A percentile compares a stretch with the other conserved stretches of the same genome.
Conservation (phyloP, 768 basidiomycete species). For the Wakefieldia striispora region DNA sequence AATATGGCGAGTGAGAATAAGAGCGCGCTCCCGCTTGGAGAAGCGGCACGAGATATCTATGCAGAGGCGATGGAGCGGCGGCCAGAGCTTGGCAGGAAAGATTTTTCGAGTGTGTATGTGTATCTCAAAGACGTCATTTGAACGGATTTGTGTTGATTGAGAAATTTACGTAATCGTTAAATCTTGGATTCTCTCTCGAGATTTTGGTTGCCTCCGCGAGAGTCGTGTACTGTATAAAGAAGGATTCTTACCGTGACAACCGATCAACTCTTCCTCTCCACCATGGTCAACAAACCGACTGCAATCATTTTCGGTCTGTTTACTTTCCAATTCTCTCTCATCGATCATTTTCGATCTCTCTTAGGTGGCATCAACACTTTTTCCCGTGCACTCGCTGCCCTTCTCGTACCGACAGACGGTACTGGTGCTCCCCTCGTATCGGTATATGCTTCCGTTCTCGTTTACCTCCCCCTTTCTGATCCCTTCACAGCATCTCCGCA, state of each 20-base stretch:
- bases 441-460: slow-evolving; percentile 47
- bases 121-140: slow-evolving; percentile 41
- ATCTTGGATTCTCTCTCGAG: slow-evolving; percentile 3
- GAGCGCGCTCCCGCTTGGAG: slow-evolving; percentile 62
- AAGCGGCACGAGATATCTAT: slow-evolving; percentile 65
- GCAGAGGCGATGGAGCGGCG: slow-evolving; percentile 46
- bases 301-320: slow-evolving; percentile 79
- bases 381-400: slow-evolving; percentile 66
- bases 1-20: slow-evolving; percentile 51
- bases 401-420: slow-evolving; percentile 65
- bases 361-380: slow-evolving; percentile 80
- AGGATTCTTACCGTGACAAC: slow-evolving; percentile 10
- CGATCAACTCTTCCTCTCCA: slow-evolving; percentile 13
- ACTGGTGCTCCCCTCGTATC: slow-evolving; percentile 58
- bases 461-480: slow-evolving; percentile 11
- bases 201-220: slow-evolving; percentile 12
- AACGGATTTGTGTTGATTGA: too few relatives aligned
- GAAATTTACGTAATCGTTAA: slow-evolving; percentile 19
- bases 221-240: too few relatives aligned
- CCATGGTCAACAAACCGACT: slow-evolving; percentile 43
- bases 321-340: slow-evolving; percentile 6
- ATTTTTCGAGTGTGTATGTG: slow-evolving; percentile 80
- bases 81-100: slow-evolving; percentile 63
- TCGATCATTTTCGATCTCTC: slow-evolving; percentile 5
- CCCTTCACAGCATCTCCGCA: slow-evolving; percentile 53